phyloP scores from a whole-genome alignment of 2,329 filamentous ascomycete species.

The Talaromyces sp. region DNA sequence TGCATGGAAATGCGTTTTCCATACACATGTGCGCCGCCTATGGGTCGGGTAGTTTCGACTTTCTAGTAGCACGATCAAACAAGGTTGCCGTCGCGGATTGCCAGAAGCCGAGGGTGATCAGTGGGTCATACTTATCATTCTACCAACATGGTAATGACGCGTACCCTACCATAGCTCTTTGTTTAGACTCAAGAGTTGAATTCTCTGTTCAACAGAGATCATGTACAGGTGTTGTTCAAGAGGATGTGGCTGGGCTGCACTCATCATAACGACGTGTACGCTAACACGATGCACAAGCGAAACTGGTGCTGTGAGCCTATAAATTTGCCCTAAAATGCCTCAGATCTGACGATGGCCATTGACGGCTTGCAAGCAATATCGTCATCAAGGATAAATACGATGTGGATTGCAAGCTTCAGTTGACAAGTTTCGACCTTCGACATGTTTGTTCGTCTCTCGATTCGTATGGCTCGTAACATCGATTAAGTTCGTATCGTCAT shows the following conservation, averaged over 20 bases:
- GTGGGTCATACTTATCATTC: neutral
- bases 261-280: neutral
- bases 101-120: neutral
- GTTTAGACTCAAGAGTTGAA: neutral
- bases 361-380: neutral
- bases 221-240: neutral
- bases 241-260: neutral
- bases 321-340: neutral
- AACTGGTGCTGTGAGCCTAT: neutral
- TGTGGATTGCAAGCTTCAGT: neutral
- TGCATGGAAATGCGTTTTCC: neutral
- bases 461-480: neutral
- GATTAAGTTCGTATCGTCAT: neutral
- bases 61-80: neutral
- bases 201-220: neutral
- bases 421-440: neutral
- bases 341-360: neutral
- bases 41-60: no score
- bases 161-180: neutral
- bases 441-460: neutral
- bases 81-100: neutral
- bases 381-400: neutral
- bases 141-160: neutral
- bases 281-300: neutral
- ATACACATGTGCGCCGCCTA: neutral